phyloP scores from a whole-genome alignment of 257 asterid species.

The Coffea eugenioides region DNA sequence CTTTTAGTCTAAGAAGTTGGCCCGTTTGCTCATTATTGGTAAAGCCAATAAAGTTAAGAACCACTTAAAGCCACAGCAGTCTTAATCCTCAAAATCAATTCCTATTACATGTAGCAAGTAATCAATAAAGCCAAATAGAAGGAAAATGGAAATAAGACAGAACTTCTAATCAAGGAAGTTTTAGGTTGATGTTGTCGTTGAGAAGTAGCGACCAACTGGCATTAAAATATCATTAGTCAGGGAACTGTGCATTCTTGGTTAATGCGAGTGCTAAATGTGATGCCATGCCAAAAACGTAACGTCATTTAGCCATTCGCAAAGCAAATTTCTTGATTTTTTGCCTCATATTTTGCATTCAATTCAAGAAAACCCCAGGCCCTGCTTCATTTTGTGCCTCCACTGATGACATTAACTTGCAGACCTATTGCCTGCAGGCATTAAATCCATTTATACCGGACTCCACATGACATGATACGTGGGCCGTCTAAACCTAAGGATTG shows the following conservation, averaged over 20 bases:
- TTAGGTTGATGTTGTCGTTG: not conserved
- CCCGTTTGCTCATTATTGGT: not conserved
- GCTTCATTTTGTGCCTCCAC: not conserved
- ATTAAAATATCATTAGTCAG: not conserved
- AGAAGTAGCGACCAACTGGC: not conserved
- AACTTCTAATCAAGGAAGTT: not conserved
- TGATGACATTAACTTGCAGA: not conserved
- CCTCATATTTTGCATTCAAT: not conserved
- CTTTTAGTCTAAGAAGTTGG: not conserved
- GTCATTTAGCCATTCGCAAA: not conserved
- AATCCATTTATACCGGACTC: not conserved
- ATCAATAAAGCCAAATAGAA: not conserved
- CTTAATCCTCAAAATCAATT: not conserved
- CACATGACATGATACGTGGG: not conserved
- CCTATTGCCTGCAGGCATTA: not conserved
- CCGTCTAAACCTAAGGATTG: not conserved
- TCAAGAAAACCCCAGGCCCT: not conserved
- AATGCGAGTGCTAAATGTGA: not conserved
- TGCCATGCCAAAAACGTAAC: not conserved
- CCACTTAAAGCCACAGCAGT: not conserved
- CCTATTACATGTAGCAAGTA: too few relatives aligned
- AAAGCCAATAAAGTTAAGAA: not conserved
- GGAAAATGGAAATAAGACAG: not conserved
- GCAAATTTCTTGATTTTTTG: not conserved
- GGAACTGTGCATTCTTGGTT: not conserved